Evolutionary conservation across 352 stramenopile species (phyloP).

Genomic region (Phytopythium kandeliae): DNA sequence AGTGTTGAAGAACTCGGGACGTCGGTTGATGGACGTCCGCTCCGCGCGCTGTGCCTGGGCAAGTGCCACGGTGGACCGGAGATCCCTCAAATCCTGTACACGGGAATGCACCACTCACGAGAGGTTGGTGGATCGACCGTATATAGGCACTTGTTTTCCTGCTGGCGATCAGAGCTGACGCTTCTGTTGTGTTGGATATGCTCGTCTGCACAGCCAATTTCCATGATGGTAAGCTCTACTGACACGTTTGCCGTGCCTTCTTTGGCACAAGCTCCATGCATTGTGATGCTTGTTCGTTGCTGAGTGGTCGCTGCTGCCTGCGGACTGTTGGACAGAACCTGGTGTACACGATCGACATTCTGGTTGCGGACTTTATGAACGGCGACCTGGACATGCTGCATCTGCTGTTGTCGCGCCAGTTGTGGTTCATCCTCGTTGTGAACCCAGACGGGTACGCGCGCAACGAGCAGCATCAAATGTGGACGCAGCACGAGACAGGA

Average conservation of each 20-base stretch:
- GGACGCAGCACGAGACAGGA: constrained; percentile 34
- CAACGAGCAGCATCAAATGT: constrained; percentile 61
- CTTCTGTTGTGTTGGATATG: not conserved
- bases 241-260: too few species aligned
- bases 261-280: too few species aligned
- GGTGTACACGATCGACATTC: constrained; percentile 77
- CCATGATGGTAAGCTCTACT: constrained; percentile 63
- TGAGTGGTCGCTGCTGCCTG: too few species aligned
- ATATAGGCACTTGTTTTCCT: not conserved
- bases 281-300: too few species aligned
- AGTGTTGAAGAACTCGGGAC: constrained; percentile 49
- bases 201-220: constrained; percentile 48
- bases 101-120: constrained; percentile 78
- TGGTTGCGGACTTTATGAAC: constrained; percentile 52
- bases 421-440: constrained; percentile 83
- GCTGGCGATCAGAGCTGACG: not conserved
- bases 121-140: constrained; percentile 33
- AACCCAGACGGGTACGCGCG: constrained; percentile 80
- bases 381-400: constrained; percentile 44
- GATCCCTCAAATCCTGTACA: constrained; percentile 65
- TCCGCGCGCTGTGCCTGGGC: constrained; percentile 68
- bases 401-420: constrained; percentile 56
- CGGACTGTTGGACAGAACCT: constrained; percentile 40
- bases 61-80: constrained; percentile 19
- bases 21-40: constrained; percentile 49